Evolutionary conservation across 331 rosid genomes (phyloP).

Genomic region (Saraca asoca): DNA sequence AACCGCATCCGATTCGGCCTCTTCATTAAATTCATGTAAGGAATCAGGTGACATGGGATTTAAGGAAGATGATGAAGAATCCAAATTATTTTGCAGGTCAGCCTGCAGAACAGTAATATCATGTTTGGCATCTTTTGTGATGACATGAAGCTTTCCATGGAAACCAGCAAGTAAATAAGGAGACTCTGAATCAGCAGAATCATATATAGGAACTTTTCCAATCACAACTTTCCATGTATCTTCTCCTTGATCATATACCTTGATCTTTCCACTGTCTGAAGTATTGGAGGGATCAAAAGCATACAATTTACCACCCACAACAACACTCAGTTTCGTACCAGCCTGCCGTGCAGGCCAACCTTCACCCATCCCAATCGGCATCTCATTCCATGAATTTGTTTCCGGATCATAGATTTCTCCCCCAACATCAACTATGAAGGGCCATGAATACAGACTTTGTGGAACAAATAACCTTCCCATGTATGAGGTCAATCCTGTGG

Average conservation of each 20-base stretch:
- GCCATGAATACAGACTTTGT: slow-evolving; percentile 91
- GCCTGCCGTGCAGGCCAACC: slow-evolving; percentile 98
- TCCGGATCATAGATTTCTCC: slow-evolving; percentile 94
- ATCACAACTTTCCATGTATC: slow-evolving; percentile 84
- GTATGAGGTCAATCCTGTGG: slow-evolving; percentile 85
- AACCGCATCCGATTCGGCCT: slow-evolving; percentile 60
- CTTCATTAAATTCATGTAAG: slow-evolving; percentile 45
- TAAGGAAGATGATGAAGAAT: slow-evolving; percentile 41
- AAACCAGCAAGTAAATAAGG: slow-evolving; percentile 90
- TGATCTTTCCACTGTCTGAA: slow-evolving; percentile 75
- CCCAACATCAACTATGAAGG: slow-evolving; percentile 90
- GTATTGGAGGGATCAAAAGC: slow-evolving; percentile 88
- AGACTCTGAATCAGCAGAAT: slow-evolving; percentile 79
- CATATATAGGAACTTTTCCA: slow-evolving; percentile 80
- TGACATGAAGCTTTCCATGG: slow-evolving; percentile 83
- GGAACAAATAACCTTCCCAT: slow-evolving; percentile 88
- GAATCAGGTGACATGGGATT: slow-evolving; percentile 37
- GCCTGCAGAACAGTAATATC: slow-evolving; percentile 64
- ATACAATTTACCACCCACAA: slow-evolving; percentile 79
- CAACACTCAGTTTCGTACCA: slow-evolving; percentile 80
- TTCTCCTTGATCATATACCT: slow-evolving; percentile 79
- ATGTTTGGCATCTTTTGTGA: slow-evolving; percentile 75
- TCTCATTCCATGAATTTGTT: slow-evolving; percentile 77
- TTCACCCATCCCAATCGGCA: slow-evolving; percentile 95
- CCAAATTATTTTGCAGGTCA: slow-evolving; percentile 46